phyloP scores from a whole-genome alignment of 148 eudicot genomes.

The Vaccinium myrtillus region DNA sequence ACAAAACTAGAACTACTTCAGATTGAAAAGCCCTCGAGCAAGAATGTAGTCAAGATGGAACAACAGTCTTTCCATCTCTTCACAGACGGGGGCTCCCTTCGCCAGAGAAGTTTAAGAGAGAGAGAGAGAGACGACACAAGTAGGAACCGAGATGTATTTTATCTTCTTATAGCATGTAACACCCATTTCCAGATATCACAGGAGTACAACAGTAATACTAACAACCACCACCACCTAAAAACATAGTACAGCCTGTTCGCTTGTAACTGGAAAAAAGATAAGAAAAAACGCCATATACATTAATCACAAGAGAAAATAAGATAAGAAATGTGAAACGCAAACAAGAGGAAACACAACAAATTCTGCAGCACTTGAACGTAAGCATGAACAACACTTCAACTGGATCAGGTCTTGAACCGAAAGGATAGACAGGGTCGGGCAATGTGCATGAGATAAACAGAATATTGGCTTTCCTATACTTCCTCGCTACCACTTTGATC shows the following conservation, averaged over 20 bases:
- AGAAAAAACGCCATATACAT: not conserved
- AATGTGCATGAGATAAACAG: not conserved
- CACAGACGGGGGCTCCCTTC: not conserved
- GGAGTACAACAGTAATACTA: not conserved
- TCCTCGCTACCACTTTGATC: slow-evolving; percentile 62
- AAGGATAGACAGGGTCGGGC: not conserved
- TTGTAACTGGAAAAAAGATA: not conserved
- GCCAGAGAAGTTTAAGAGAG: not conserved
- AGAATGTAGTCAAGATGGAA: not conserved
- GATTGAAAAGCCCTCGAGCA: not conserved
- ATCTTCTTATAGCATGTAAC: not conserved
- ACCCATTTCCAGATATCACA: not conserved
- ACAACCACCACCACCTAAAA: not conserved
- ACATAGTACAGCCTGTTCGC: not conserved
- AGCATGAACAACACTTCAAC: not conserved
- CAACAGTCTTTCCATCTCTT: too few relatives aligned
- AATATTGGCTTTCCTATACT: slow-evolving; percentile 33
- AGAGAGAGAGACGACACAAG: not conserved
- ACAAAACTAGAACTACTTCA: not conserved
- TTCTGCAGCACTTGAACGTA: not conserved
- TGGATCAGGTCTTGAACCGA: not conserved
- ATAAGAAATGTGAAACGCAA: not conserved
- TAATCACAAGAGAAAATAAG: not conserved
- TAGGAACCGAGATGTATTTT: not conserved
- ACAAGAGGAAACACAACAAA: not conserved